Evolutionary conservation across 1,139 yeast species (phyloP), one percentile per base, ranked within the genome.

Genomic region (Geotrichum citri-aurantii): DNA sequence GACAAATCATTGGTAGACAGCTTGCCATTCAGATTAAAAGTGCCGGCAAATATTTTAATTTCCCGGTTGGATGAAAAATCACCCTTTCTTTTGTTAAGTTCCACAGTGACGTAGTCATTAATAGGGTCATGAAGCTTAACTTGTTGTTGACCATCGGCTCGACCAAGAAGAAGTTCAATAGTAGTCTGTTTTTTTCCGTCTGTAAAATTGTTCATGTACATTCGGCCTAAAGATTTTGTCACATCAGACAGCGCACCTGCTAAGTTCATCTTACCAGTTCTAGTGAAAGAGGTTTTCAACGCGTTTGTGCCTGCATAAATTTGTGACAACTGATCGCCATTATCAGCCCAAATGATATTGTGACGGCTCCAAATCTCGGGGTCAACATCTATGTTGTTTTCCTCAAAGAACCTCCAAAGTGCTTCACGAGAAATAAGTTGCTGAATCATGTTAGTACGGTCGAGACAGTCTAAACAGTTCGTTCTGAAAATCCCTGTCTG

Each of bases 231-330:
- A 0, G 97, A 89, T 71, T 95, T 95, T 1, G 97, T 91, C 6
- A 95, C 97, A 74, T 95, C 99, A 0, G 97, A 88, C 40, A 95
- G 74, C 0, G 97, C 97, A 21, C 99, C 98, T 0, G 98, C 98
- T 62, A 95, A 75, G 58, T 92, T 90, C 97, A 91, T 90, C 68
- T 91, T 92, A 19, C 99, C 99, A 48, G 90, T 86, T 69, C 99
- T 80, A 1, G 98, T 88, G 69, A 87, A 93, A 3, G 97, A 89
- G 0, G 97, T 89, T 71, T 95, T 95, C 55, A 95, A 77, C 0
- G 99, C 99, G 70, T 93, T 92, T 0, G 99, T 95, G 6, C 99
- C 99, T 0, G 99, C 93, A 70, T 95, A 95, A 31, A 93, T 93
- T 71, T 91, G 97, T 0, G 98, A 91, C 10, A 95, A 82, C 62